phyloP scores from a whole-genome alignment of 805 yeast genomes.

The Pichia rugopelliculosa region DNA sequence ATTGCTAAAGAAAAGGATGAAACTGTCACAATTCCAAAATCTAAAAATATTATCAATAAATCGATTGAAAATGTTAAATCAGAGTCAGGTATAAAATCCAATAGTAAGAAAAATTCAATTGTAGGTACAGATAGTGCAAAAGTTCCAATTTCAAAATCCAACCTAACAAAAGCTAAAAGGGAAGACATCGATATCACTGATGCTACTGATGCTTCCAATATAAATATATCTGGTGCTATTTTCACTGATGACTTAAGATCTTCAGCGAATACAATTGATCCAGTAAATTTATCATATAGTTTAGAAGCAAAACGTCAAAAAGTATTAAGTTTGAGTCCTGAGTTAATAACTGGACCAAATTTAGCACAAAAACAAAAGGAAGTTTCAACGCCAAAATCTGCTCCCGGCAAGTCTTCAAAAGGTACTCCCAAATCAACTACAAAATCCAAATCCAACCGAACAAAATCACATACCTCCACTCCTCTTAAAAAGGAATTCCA shows the following conservation, averaged over 20 bases:
- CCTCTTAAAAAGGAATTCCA: constrained; percentile 2
- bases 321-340: constrained; percentile 2
- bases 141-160: not conserved
- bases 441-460: not conserved
- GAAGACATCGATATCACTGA: not conserved
- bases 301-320: constrained; percentile 27
- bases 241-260: not conserved
- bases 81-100: not conserved
- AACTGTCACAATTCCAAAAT: not conserved
- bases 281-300: constrained; percentile 26
- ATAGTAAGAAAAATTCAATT: not conserved
- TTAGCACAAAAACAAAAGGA: not conserved
- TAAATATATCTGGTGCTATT: not conserved
- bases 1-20: constrained; percentile 17
- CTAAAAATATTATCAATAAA: not conserved
- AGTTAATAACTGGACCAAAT: not conserved
- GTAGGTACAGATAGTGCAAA: not conserved
- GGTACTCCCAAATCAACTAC: not conserved
- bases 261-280: constrained; percentile 25
- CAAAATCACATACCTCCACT: not conserved
- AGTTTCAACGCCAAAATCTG: not conserved
- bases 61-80: not conserved
- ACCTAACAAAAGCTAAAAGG: not conserved
- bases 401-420: not conserved
- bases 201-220: not conserved